Evolutionary conservation across 2,329 filamentous ascomycete genomes (phyloP).

Genomic region (Talaromyces atroroseus): DNA sequence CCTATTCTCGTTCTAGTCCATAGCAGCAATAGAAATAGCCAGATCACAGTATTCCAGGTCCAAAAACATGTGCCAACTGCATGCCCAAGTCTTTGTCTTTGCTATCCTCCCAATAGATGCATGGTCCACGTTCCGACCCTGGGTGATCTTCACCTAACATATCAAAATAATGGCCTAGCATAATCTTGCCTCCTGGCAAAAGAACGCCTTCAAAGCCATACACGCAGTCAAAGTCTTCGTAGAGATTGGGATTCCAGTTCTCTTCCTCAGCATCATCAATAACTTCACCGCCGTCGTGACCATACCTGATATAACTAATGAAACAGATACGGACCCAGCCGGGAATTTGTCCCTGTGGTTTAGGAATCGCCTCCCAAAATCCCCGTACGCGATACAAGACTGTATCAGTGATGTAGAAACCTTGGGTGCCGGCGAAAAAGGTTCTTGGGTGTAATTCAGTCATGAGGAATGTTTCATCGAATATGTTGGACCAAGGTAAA

Average conservation of each 20-base stretch:
- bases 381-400: constrained; percentile 25
- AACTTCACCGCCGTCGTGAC: background rate
- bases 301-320: constrained; percentile 22
- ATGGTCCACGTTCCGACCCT: constrained; percentile 21
- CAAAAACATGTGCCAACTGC: background rate
- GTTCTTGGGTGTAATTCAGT: constrained; percentile 4
- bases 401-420: constrained; percentile 4
- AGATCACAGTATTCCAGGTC: background rate
- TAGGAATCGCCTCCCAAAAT: constrained; percentile 28
- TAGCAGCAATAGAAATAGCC: background rate
- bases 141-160: constrained; percentile 18
- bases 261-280: background rate
- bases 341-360: constrained; percentile 23
- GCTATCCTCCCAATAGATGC: constrained; percentile 27
- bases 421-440: constrained; percentile 26
- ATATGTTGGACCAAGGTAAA: constrained; percentile 25
- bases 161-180: constrained; percentile 46
- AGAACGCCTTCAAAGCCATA: constrained; percentile 46
- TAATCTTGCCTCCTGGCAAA: constrained; percentile 43
- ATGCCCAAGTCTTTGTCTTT: background rate
- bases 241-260: constrained; percentile 14
- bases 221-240: constrained; percentile 27
- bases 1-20: no score
- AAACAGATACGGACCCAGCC: constrained; percentile 37
- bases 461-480: constrained; percentile 21